phyloP scores from a whole-genome alignment of 441 rosid genomes.

The Adansonia gregorii region DNA sequence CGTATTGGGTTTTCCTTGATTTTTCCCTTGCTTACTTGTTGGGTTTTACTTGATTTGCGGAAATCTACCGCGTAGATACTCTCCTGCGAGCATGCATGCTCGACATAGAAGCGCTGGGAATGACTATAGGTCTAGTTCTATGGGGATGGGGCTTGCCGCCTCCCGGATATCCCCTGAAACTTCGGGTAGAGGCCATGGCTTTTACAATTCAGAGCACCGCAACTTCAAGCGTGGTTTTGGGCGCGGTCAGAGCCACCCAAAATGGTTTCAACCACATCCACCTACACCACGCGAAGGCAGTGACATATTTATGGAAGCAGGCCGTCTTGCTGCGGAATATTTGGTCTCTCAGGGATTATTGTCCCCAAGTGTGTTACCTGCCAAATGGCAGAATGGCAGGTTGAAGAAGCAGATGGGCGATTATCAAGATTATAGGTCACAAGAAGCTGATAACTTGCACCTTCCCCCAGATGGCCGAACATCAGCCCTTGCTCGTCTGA shows the following conservation, averaged over 20 bases:
- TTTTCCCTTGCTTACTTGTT: not conserved
- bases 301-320: constrained; percentile 84
- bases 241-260: constrained; percentile 73
- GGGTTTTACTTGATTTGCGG: constrained; percentile 5
- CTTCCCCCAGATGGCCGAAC: constrained; percentile 51
- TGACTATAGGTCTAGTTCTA: constrained; percentile 12
- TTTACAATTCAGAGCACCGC: constrained; percentile 71
- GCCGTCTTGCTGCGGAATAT: constrained; percentile 90
- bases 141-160: constrained; percentile 41
- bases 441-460: constrained; percentile 55
- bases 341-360: constrained; percentile 82
- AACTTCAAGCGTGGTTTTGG: constrained; percentile 78
- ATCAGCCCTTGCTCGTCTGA: constrained; percentile 57
- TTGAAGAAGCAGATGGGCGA: constrained; percentile 62
- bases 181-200: constrained; percentile 79
- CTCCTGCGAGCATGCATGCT: constrained; percentile 61
- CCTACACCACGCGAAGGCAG: constrained; percentile 53
- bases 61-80: not conserved
- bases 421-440: constrained; percentile 63
- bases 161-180: constrained; percentile 73
- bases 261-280: constrained; percentile 61
- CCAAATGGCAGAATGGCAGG: constrained; percentile 77
- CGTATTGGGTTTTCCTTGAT: too few relatives aligned
- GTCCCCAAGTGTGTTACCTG: constrained; percentile 58
- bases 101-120: constrained; percentile 82